Percentiles rank a stretch among this genome's conserved stretches.
Conservation (phyloP, 192 early-diverging fungal genomes). For the Linnemannia zychae region DNA sequence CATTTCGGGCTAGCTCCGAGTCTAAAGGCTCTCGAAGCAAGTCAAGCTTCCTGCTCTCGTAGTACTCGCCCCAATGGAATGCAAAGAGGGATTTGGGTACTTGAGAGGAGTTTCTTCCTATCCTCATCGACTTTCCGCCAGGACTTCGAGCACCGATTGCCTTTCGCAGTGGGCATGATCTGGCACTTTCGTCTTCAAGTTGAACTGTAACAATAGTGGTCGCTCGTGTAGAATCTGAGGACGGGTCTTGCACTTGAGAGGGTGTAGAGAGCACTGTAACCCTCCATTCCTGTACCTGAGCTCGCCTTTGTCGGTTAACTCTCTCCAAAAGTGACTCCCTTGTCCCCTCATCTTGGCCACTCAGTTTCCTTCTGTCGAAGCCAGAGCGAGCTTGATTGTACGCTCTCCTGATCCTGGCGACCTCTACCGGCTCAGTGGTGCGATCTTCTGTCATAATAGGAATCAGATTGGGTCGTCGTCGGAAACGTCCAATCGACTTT, state of each 20-base stretch:
- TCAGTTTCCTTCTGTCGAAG: background rate
- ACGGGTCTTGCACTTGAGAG: background rate
- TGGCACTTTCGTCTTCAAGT: background rate
- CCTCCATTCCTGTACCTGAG: constrained; percentile 13
- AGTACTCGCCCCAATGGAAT: background rate
- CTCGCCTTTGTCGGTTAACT: constrained; percentile 12
- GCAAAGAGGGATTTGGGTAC: background rate
- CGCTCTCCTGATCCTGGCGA: constrained; percentile 28
- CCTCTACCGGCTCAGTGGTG: constrained; percentile 13
- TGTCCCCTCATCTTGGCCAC: background rate
- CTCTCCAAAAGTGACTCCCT: constrained; percentile 15
- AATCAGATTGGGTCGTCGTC: constrained; percentile 18
- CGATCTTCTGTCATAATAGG: constrained; percentile 13
- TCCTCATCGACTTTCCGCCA: background rate
- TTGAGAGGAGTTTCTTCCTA: background rate
- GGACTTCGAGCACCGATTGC: background rate
- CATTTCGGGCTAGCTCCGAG: background rate
- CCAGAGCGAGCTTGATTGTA: background rate
- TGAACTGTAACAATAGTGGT: background rate
- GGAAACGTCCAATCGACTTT: constrained; percentile 12
- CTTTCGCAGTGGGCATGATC: background rate
- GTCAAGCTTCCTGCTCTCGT: background rate
- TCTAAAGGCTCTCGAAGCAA: background rate
- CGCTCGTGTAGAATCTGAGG: background rate
- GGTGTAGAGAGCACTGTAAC: background rate